phyloP scores from a whole-genome alignment of 2,329 filamentous ascomycete species.

The Didymella glomerata region DNA sequence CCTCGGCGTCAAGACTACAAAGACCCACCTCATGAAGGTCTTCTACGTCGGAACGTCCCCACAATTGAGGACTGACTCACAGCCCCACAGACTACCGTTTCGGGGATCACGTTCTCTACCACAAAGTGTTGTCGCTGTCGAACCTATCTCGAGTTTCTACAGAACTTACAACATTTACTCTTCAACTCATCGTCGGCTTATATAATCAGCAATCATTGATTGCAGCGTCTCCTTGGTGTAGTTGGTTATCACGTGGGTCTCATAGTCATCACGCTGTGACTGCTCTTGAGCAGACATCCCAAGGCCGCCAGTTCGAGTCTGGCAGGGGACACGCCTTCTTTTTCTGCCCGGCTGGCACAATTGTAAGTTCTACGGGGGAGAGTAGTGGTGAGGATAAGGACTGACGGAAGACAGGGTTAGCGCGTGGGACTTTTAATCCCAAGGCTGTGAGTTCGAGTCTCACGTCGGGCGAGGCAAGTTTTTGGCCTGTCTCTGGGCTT shows the following conservation, averaged over 20 bases:
- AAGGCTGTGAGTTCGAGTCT: constrained; percentile 34
- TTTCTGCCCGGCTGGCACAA: constrained; percentile 33
- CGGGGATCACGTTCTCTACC: neutral
- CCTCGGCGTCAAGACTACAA: neutral
- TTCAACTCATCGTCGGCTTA: neutral
- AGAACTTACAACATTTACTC: neutral
- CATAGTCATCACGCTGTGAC: constrained; percentile 43
- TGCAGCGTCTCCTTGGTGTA: constrained; percentile 47
- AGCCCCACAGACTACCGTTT: constrained; percentile 6
- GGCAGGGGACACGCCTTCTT: constrained; percentile 33
- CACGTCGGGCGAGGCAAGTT: constrained; percentile 16
- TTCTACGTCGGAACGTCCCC: neutral
- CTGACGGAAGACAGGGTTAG: constrained; percentile 16
- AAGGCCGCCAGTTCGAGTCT: constrained; percentile 51
- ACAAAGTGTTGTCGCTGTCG: neutral
- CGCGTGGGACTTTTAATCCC: constrained; percentile 39
- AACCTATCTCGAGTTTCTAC: neutral
- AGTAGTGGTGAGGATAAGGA: neutral
- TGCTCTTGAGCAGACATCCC: constrained; percentile 42
- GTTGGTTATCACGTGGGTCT: constrained; percentile 51
- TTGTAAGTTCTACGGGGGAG: constrained; percentile 12
- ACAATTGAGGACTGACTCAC: neutral
- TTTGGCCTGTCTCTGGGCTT: neutral
- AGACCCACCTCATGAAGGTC: neutral
- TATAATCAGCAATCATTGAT: constrained; percentile 19